Evolutionary conservation across 2,329 filamentous ascomycete genomes (phyloP), one percentile per base, ranked within the genome.

Genomic region (Curvularia eragrostidis): DNA sequence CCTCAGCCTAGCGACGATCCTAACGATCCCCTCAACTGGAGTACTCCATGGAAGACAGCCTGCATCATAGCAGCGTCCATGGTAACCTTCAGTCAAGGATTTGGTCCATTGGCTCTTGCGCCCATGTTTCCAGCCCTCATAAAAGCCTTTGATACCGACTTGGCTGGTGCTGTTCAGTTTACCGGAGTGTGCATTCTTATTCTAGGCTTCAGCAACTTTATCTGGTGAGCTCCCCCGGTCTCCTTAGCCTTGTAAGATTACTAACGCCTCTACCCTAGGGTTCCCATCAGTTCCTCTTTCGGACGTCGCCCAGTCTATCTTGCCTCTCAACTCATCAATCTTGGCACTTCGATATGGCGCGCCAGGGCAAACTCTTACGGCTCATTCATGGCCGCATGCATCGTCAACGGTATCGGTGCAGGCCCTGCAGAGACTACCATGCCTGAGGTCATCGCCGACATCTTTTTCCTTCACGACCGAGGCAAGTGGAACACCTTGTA

Each of bases 381-480:
- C 49, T 85, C 83, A 48, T 89, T 89, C 68, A 87, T 89, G 85
- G 87, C 85, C 4, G 86, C 83, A 48, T 87, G 79, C 54, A 78
- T 86, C 7, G 77, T 89, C 6, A 88, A 88, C 67, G 87, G 87
- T 0, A 80, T 89, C 43, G 86, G 84, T 5, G 85, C 85, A 48
- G 87, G 85, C 0, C 85, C 87, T 5, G 82, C 84, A 2, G 86
- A 89, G 76, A 88, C 85, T 0, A 81, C 85, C 2, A 84, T 86
- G 75, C 86, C 86, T 0, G 81, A 83, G 28, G 82, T 89, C 51
- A 88, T 89, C 65, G 84, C 87, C 3, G 87, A 89, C 65, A 81
- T 88, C 10, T 85, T 86, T 68, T 89, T 89, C 73, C 77, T 89
- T 9, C 85, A 88, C 66, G 85, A 89, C 48, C 81, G 87, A 56